Percentiles rank a stretch among this genome's conserved stretches.
Conservation (phyloP, 805 yeast genomes). For the Hanseniaspora jakobsenii region DNA sequence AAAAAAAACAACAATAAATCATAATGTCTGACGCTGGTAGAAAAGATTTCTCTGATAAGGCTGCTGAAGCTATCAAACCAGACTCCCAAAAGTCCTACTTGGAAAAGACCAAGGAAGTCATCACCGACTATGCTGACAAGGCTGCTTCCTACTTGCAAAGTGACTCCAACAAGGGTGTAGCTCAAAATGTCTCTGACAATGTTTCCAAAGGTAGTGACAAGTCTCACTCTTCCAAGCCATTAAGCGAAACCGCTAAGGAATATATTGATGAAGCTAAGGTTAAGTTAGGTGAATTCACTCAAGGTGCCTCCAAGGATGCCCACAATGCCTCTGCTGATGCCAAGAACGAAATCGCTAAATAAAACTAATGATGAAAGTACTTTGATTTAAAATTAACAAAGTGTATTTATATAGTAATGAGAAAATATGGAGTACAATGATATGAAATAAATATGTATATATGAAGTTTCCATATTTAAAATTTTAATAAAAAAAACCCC, state of each 20-base stretch:
- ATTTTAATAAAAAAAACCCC: no score
- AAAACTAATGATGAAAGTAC: not conserved
- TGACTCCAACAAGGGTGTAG: conserved; percentile 52
- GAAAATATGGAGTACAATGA: not conserved
- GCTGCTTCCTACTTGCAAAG: conserved; percentile 50
- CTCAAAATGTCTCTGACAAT: conserved; percentile 58
- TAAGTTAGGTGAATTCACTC: conserved; percentile 35
- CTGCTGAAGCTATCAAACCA: conserved; percentile 56
- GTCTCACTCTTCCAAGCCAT: conserved; percentile 30
- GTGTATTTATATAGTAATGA: not conserved
- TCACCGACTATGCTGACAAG: conserved; percentile 56
- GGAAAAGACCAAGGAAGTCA: conserved; percentile 60
- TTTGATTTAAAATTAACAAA: no score
- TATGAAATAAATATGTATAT: no score
- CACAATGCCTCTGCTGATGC: conserved; percentile 33
- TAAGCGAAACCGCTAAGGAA: conserved; percentile 45
- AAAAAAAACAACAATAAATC: conserved; percentile 16
- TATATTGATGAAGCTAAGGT: conserved; percentile 47
- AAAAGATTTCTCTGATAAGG: conserved; percentile 62
- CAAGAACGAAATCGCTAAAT: conserved; percentile 3
- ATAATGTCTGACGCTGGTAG: conserved; percentile 52
- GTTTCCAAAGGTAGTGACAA: conserved; percentile 45
- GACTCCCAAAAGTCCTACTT: conserved; percentile 51
- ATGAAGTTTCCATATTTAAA: no score
- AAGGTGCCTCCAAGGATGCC: conserved; percentile 37